Evolutionary conservation across 2,329 filamentous ascomycete species (phyloP).

Genomic region (Cytospora piceae): DNA sequence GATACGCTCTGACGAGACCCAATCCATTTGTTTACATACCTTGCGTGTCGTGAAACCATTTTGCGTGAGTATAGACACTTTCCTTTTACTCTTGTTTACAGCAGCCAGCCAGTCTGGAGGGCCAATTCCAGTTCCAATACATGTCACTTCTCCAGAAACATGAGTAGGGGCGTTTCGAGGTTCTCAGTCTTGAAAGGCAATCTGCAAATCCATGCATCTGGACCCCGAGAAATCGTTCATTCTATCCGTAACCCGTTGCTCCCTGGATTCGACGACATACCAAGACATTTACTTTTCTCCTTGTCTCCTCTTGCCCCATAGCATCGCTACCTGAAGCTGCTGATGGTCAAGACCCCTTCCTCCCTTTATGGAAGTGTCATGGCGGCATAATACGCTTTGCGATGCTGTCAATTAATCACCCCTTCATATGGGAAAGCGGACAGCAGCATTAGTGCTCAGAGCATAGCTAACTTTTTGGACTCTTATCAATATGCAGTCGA

Average conservation of each 20-base stretch:
- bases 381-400: not conserved
- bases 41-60: slow-evolving; percentile 1
- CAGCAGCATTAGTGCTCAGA: slow-evolving; percentile 30
- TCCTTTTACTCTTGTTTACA: not conserved
- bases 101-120: not conserved
- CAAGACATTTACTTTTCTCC: not conserved
- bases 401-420: slow-evolving; percentile 7
- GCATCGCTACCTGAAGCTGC: slow-evolving; percentile 2
- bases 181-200: not conserved
- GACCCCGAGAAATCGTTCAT: not conserved
- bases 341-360: not conserved
- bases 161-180: not conserved
- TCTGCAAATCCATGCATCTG: not conserved
- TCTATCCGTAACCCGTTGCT: not conserved
- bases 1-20: slow-evolving; percentile 2
- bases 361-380: not conserved
- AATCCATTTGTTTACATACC: slow-evolving; percentile 14
- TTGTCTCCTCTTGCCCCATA: slow-evolving; percentile 7
- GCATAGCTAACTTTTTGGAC: slow-evolving; percentile 39
- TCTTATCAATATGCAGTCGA: slow-evolving; percentile 42
- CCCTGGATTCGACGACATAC: not conserved
- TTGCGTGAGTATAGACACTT: slow-evolving; percentile 11
- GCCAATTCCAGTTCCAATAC: not conserved
- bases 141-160: slow-evolving; percentile 3
- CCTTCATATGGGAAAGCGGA: slow-evolving; percentile 9